phyloP scores from a whole-genome alignment of 805 yeast species.

The Spencermartinsiella europaea region DNA sequence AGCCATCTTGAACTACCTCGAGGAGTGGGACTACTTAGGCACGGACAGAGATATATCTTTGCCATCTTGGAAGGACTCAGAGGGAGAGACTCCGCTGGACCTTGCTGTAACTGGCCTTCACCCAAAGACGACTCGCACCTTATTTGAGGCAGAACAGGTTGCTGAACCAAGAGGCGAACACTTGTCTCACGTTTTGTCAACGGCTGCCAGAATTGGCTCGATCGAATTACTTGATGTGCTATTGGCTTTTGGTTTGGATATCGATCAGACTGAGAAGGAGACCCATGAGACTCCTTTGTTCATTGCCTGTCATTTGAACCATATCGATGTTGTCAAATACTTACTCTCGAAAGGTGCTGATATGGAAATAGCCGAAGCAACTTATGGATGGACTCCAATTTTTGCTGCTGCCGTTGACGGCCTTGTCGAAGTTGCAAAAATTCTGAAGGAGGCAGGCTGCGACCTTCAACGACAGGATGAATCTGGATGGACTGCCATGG shows the following conservation, averaged over 20 bases:
- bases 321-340: constrained; percentile 45
- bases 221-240: constrained; percentile 51
- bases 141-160: constrained; percentile 37
- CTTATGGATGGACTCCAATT: constrained; percentile 93
- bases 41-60: constrained; percentile 10
- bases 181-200: constrained; percentile 28
- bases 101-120: constrained; percentile 79
- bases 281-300: constrained; percentile 72
- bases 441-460: constrained; percentile 52
- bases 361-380: constrained; percentile 66
- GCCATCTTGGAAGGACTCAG: constrained; percentile 49
- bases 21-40: constrained; percentile 44
- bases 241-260: constrained; percentile 50
- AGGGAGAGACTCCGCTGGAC: constrained; percentile 74
- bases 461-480: constrained; percentile 57
- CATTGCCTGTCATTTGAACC: constrained; percentile 65
- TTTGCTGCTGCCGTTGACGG: constrained; percentile 91
- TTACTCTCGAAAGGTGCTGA: constrained; percentile 60
- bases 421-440: constrained; percentile 47
- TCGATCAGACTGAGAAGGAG: constrained; percentile 61
- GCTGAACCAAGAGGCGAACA: constrained; percentile 1
- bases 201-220: constrained; percentile 65
- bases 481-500: constrained; percentile 97
- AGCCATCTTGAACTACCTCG: constrained; percentile 50
- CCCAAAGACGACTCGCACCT: constrained; percentile 61